These are phyloP conservation scores for Lecanicillium sp. DNA, from an alignment of 2,329 filamentous ascomycete genomes.

Conservation along the genomic window DNA sequence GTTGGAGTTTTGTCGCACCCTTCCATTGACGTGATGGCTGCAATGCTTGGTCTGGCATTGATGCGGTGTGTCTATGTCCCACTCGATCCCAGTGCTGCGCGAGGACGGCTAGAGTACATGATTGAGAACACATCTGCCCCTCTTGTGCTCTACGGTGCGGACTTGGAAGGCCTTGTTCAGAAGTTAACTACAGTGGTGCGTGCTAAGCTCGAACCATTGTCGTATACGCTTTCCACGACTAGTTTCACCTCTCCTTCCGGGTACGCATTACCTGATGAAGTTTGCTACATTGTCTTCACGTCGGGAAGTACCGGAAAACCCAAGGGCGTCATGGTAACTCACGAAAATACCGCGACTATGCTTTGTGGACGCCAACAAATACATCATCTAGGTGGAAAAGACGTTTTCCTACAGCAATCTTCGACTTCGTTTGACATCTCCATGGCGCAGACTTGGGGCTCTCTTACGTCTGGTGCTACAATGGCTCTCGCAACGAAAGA, in stretches of 20 bases:
- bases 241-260: no score
- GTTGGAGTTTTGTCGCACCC: constrained; percentile 3
- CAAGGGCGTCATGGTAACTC: constrained; percentile 5
- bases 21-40: constrained; percentile 4
- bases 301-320: constrained; percentile 4
- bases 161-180: background rate
- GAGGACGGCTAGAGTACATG: background rate
- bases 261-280: background rate
- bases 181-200: background rate
- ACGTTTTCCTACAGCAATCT: background rate
- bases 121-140: background rate
- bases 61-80: constrained; percentile 5
- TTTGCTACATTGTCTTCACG: constrained; percentile 7
- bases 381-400: background rate
- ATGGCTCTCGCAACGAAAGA: constrained; percentile 2
- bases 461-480: background rate
- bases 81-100: constrained; percentile 2
- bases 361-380: constrained; percentile 6
- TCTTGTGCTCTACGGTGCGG: background rate
- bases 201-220: background rate
- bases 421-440: constrained; percentile 1
- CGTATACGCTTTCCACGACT: background rate
- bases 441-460: constrained; percentile 3
- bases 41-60: background rate
- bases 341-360: constrained; percentile 4